phyloP scores from a whole-genome alignment of 192 early-diverging fungal genomes.

The Dimargaris xerosporica region DNA sequence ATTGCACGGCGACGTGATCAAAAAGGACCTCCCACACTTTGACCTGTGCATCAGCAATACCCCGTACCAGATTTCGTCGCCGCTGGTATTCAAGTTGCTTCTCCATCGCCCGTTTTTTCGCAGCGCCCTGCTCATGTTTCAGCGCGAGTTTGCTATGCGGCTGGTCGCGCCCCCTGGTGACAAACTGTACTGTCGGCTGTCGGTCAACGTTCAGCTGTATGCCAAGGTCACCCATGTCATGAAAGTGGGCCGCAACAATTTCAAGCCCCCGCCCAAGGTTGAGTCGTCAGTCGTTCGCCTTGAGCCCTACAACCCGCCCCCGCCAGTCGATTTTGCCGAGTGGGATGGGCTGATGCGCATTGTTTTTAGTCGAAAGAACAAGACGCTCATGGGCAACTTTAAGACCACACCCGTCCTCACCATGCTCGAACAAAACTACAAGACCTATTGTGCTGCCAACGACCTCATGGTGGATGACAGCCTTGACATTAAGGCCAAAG shows the following conservation, averaged over 20 bases:
- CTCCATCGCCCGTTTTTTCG: constrained; percentile 85
- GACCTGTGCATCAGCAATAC: constrained; percentile 98
- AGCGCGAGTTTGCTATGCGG: constrained; percentile 93
- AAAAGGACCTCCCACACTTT: constrained; percentile 91
- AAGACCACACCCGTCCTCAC: constrained; percentile 73
- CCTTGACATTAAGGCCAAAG: constrained; percentile 72
- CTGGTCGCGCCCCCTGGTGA: constrained; percentile 91
- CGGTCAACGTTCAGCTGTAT: constrained; percentile 86
- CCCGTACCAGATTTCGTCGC: constrained; percentile 93
- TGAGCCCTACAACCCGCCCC: constrained; percentile 86
- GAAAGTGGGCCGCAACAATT: constrained; percentile 97
- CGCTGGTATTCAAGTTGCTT: constrained; percentile 88
- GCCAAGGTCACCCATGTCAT: constrained; percentile 91
- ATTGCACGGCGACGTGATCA: constrained; percentile 95
- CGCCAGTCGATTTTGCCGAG: constrained; percentile 85
- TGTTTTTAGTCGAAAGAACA: constrained; percentile 87
- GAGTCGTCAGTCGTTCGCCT: constrained; percentile 91
- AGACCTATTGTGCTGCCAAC: constrained; percentile 73
- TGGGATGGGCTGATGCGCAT: constrained; percentile 95
- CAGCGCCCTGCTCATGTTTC: constrained; percentile 96
- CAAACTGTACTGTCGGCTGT: constrained; percentile 75
- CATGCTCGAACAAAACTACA: constrained; percentile 93
- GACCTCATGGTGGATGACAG: constrained; percentile 65
- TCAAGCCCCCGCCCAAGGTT: constrained; percentile 92
- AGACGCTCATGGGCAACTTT: constrained; percentile 80